Evolutionary conservation across 169 alveolate species (phyloP).

Genomic region (Fabrea salina): DNA sequence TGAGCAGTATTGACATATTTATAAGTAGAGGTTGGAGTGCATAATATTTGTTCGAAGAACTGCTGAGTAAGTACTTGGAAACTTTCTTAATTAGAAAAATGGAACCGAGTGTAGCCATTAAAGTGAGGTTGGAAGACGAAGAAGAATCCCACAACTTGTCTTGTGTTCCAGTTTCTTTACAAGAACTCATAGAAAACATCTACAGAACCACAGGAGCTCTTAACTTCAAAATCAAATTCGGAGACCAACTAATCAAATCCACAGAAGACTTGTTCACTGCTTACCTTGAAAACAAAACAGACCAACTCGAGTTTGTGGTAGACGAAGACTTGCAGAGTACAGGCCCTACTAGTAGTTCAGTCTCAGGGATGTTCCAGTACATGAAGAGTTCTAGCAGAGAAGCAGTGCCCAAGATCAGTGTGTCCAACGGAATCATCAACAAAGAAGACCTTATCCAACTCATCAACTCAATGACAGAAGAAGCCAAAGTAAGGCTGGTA

Average conservation of each 20-base stretch:
- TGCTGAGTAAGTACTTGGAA: no score
- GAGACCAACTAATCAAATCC: neutral
- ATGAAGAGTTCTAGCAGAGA: neutral
- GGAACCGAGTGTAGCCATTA: conserved; percentile 17
- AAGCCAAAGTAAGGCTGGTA: neutral
- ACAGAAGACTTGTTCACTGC: conserved; percentile 1
- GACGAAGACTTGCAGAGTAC: conserved; percentile 6
- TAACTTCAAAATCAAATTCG: conserved; percentile 3
- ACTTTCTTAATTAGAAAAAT: neutral
- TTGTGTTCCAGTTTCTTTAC: neutral
- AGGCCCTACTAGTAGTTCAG: neutral
- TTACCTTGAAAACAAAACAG: conserved; percentile 17
- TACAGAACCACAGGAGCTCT: conserved; percentile 21
- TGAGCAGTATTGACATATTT: no score
- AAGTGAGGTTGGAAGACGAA: neutral
- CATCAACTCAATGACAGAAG: conserved; percentile 3
- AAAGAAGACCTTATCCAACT: neutral
- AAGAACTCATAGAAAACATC: neutral
- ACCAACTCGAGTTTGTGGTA: neutral
- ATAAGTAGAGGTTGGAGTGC: no score
- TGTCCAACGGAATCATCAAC: neutral
- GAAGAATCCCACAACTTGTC: neutral
- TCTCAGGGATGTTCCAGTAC: neutral
- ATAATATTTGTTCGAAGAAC: no score
- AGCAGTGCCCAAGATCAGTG: neutral